phyloP scores from a whole-genome alignment of 1,139 yeast species.

The Protomyces gravidus region DNA sequence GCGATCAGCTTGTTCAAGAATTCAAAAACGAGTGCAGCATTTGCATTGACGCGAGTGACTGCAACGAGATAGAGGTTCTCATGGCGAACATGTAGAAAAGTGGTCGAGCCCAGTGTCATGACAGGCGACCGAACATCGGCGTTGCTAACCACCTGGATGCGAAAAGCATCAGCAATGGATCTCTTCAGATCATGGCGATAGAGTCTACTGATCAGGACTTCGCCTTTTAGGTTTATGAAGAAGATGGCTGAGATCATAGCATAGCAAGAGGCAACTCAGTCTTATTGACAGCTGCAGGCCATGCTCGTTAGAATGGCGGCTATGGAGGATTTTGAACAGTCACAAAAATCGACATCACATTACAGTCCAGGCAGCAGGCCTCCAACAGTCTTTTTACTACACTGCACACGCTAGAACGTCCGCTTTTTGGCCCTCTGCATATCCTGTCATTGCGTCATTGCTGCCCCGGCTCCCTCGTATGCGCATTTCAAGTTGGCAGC shows the following conservation, averaged over 20 bases:
- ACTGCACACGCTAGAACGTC: too few species aligned
- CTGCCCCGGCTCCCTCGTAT: too few species aligned
- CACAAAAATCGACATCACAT: too few species aligned
- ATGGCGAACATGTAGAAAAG: constrained; percentile 73
- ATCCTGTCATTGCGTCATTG: too few species aligned
- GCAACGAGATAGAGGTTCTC: constrained; percentile 77
- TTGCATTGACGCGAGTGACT: constrained; percentile 81
- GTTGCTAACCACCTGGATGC: constrained; percentile 78
- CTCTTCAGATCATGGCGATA: constrained; percentile 56
- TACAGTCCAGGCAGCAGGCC: too few species aligned
- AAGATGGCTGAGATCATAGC: constrained; percentile 52
- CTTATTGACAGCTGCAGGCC: too few species aligned
- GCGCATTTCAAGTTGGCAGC: too few species aligned
- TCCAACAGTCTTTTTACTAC: too few species aligned
- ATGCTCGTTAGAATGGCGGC: too few species aligned
- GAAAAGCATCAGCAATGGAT: constrained; percentile 79
- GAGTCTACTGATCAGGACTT: constrained; percentile 71
- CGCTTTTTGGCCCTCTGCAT: too few species aligned
- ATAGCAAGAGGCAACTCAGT: too few species aligned
- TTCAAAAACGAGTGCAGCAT: constrained; percentile 75
- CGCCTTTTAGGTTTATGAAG: constrained; percentile 75
- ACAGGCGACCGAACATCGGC: constrained; percentile 69
- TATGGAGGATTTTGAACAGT: background rate
- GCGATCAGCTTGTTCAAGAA: constrained; percentile 60
- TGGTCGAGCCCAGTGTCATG: constrained; percentile 84